Evolutionary conservation across 1,139 yeast species (phyloP), one percentile per base, ranked within the genome.

Genomic region (Candida pseudocylindracea): DNA sequence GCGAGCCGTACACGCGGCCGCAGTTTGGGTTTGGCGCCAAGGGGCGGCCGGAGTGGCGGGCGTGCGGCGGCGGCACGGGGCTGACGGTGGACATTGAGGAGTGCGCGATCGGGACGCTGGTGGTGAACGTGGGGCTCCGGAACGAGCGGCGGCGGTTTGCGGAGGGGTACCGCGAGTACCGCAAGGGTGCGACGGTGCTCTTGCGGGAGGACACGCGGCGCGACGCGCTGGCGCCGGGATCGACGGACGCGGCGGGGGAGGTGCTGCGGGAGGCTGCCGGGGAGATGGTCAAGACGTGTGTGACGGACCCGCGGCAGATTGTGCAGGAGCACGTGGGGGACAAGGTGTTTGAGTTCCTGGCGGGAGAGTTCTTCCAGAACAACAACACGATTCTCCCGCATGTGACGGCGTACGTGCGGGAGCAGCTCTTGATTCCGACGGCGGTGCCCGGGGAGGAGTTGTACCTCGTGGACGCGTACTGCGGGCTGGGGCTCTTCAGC

Each of bases 351-450:
- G 72, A 79, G 45, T 88, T 80, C 49, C 73, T 85, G 15, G 95
- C 96, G 0, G 92, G 93, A 34, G 93, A 85, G 45, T 88, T 88
- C 46, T 88, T 88, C 60, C 98, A 88, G 52, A 88, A 88, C 54
- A 88, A 88, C 54, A 88, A 83, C 49, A 74, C 93, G 13, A 88
- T 88, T 28, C 58, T 88, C 39, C 93, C 94, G 1, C 53, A 60
- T 2, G 92, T 88, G 8, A 78, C 93, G 1, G 57, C 59, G 31
- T 83, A 81, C 46, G 98, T 88, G 12, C 67, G 72, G 38, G 65
- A 71, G 12, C 79, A 80, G 45, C 53, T 81, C 33, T 54, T 54
- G 31, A 60, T 71, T 30, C 56, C 66, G 2, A 45, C 46, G 28
- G 42, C 50, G 12, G 44, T 36, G 30, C 49, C 50, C 26, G 55